phyloP scores from a whole-genome alignment of 306 rosid genomes.

The Prunus davidiana region DNA sequence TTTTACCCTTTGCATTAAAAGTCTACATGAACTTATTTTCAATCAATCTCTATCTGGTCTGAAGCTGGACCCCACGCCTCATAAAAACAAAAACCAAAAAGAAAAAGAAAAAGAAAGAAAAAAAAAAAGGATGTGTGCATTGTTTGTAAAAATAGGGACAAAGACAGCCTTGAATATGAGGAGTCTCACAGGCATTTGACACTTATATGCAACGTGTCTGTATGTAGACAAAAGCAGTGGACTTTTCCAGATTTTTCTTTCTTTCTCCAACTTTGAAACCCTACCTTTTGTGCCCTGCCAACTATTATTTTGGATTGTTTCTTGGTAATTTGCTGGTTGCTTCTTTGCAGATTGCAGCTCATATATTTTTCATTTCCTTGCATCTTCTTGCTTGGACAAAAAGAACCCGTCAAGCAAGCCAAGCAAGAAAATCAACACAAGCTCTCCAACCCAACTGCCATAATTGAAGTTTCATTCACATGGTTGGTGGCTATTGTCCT shows the following conservation, averaged over 20 bases:
- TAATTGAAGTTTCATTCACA: background rate
- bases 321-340: background rate
- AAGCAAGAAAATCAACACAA: background rate
- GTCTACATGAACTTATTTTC: background rate
- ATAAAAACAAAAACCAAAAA: too few relatives aligned
- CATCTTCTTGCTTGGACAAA: background rate
- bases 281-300: background rate
- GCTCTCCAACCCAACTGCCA: background rate
- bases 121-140: background rate
- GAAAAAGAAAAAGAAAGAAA: too few relatives aligned
- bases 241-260: background rate
- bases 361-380: background rate
- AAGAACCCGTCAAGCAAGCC: background rate
- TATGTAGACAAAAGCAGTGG: background rate
- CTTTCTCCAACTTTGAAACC: background rate
- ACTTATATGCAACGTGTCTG: background rate
- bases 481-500: background rate
- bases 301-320: background rate
- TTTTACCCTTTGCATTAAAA: background rate
- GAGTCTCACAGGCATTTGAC: background rate
- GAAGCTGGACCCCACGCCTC: too few relatives aligned
- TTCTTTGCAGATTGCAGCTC: background rate
- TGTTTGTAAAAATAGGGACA: background rate
- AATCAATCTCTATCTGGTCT: background rate
- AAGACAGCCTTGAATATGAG: background rate